Evolutionary conservation across 2,329 filamentous ascomycete genomes (phyloP), one percentile per base, ranked within the genome.

Genomic region (Colletotrichum navitas): DNA sequence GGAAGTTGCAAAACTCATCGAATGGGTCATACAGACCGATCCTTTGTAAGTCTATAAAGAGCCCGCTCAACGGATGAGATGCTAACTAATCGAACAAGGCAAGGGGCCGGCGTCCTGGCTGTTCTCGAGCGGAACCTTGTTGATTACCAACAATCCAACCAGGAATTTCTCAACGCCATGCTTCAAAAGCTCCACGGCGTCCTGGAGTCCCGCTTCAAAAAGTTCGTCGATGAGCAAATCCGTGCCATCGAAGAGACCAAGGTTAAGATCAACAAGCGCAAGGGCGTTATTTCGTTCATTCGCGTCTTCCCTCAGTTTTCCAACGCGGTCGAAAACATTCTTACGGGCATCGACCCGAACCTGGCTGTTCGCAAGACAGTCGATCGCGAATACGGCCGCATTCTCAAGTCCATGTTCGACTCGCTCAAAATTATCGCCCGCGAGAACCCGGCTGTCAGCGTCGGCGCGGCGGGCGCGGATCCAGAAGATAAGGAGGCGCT

Each of bases 221-320:
- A 93, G 74, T 98, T 98, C 76, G 90, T 98, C 11, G 95, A 98
- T 75, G 94, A 97, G 74, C 96, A 99, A 80, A 93, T 98, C 71
- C 93, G 94, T 34, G 95, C 94, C 6, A 97, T 98, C 74, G 96
- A 98, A 82, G 96, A 98, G 73, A 98, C 95, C 49, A 98, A 98
- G 82, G 95, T 99, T 80, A 98, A 98, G 85, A 94, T 98, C 82
- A 98, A 97, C 86, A 98, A 98, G 86, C 92, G 96, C 75, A 98
- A 97, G 83, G 95, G 96, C 14, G 94, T 99, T 68, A 98, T 98
- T 77, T 91, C 92, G 21, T 98, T 98, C 81, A 95, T 98, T 85
- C 93, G 94, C 74, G 92, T 95, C 51, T 98, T 98, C 85, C 96
- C 95, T 0, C 86, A 91, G 71, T 98, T 98, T 82, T 91, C 91